Conservation (phyloP, 1,284 basidiomycete genomes). For the Amylostereum areolatum region DNA sequence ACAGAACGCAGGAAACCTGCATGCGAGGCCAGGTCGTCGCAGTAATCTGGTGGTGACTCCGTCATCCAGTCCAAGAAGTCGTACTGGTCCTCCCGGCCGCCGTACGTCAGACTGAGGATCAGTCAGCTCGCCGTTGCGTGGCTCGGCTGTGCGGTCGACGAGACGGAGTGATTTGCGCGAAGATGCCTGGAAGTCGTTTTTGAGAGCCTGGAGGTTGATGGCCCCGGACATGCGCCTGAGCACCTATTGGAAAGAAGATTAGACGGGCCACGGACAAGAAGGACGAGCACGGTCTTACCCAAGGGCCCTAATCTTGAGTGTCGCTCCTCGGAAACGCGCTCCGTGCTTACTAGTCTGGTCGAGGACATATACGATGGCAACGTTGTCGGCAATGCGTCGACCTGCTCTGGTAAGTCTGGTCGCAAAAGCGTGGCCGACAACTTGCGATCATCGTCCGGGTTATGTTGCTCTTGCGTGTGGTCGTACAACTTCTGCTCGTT, state of each 20-base stretch:
- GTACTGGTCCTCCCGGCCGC: conserved; percentile 18
- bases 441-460: conserved; percentile 6
- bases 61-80: conserved; percentile 13
- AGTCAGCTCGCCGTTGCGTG: background rate
- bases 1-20: conserved; percentile 19
- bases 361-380: conserved; percentile 47
- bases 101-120: background rate
- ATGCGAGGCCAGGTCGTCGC: conserved; percentile 20
- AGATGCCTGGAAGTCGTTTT: background rate
- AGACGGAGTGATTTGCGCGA: background rate
- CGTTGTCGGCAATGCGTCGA: conserved; percentile 19
- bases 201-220: conserved; percentile 15
- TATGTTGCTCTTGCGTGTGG: conserved; percentile 6
- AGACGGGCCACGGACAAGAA: background rate
- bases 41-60: conserved; percentile 12
- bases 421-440: conserved; percentile 24
- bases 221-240: conserved; percentile 26
- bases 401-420: conserved; percentile 23
- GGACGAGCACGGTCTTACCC: conserved; percentile 35
- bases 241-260: conserved; percentile 18
- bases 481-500: conserved; percentile 6
- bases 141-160: background rate
- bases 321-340: conserved; percentile 38
- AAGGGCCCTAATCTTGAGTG: conserved; percentile 46
- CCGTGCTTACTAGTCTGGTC: conserved; percentile 32